Evolutionary conservation across 306 rosid genomes (phyloP).

Genomic region (Quercus parvula): DNA sequence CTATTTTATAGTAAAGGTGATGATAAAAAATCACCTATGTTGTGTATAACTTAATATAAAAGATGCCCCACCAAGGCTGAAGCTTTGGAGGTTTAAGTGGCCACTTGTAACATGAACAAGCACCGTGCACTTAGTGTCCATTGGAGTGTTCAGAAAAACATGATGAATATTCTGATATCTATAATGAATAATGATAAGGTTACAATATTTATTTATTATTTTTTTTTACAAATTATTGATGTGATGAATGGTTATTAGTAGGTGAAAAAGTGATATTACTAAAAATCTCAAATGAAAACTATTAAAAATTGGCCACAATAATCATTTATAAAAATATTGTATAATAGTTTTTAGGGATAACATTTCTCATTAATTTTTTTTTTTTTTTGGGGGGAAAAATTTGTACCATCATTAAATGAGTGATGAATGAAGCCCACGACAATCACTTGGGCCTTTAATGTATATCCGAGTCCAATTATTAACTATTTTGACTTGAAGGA

Average conservation of each 20-base stretch:
- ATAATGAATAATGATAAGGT: no score
- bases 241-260: no score
- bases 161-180: no score
- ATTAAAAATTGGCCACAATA: no score
- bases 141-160: no score
- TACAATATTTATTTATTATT: no score
- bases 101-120: background rate
- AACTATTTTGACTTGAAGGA: constrained; percentile 17
- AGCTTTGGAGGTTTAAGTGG: background rate
- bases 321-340: no score
- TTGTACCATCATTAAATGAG: background rate
- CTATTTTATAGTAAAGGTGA: background rate
- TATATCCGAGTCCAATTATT: constrained; percentile 28
- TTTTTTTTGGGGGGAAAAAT: no score
- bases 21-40: background rate
- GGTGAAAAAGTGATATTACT: no score
- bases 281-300: accelerated
- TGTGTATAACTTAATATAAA: background rate
- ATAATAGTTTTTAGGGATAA: no score
- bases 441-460: constrained; percentile 2
- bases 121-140: no score
- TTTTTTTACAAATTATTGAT: no score
- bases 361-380: background rate
- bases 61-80: background rate
- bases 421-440: background rate